phyloP scores from a whole-genome alignment of 1,284 basidiomycete species.

The Chiua sp. region DNA sequence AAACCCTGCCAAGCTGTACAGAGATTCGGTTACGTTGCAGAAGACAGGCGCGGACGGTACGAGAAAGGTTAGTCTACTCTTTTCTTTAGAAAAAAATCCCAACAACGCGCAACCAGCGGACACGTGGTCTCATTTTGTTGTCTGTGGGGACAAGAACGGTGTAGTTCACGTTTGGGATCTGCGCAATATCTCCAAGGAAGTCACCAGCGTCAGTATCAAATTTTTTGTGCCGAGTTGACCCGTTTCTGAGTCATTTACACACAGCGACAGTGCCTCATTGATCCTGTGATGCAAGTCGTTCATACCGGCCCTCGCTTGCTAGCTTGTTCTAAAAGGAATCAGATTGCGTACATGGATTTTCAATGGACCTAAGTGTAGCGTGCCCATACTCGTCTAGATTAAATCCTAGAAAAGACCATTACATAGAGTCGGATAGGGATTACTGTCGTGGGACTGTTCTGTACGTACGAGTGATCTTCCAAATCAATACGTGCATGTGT shows the following conservation, averaged over 20 bases:
- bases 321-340: conserved; percentile 43
- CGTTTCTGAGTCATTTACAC: conserved; percentile 1
- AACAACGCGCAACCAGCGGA: conserved; percentile 29
- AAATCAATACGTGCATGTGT: neutral
- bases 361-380: neutral
- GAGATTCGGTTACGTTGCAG: conserved; percentile 49
- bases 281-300: conserved; percentile 45
- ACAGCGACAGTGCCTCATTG: conserved; percentile 41
- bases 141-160: conserved; percentile 50
- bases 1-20: conserved; percentile 40
- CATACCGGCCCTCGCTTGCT: conserved; percentile 39
- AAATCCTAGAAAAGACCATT: too few relatives aligned
- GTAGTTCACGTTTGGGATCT: conserved; percentile 54
- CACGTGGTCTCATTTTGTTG: conserved; percentile 41
- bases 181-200: conserved; percentile 40
- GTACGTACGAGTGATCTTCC: neutral
- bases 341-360: conserved; percentile 26
- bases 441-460: neutral
- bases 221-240: neutral
- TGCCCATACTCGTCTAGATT: neutral
- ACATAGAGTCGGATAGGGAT: neutral
- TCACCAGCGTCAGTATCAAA: conserved; percentile 34
- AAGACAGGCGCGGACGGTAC: conserved; percentile 47
- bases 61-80: conserved; percentile 43
- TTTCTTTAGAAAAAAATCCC: neutral